Base-by-base conservation (phyloP, 805 yeast species). In the Ogataea siamensis region DNA sequence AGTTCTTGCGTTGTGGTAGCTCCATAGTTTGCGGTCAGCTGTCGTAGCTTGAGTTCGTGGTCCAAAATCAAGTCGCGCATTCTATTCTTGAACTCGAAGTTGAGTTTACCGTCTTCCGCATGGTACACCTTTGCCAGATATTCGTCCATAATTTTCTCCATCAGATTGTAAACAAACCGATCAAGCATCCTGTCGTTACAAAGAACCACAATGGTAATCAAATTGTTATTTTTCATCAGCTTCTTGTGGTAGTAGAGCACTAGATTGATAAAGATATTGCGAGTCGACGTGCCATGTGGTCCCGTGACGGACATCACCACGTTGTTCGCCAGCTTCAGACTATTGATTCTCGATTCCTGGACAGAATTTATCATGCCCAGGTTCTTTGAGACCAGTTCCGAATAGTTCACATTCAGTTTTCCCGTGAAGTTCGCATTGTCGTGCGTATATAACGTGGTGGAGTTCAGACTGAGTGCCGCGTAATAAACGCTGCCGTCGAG, bases 401-500 rank as follows among this genome's bases (percentile, higher is more conserved):
- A 64, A 40, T 80, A 70, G 47, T 75, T 76, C 33, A 76, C 58
- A 34, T 66, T 68, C 28, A 68, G 60, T 17, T 60, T 51, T 20
- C 67, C 64, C 1, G 66, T 61, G 25, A 78, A 55, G 16, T 61
- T 63, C 30, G 60, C 56, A 51, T 75, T 75, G 47, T 78, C 83
- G 45, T 75, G 68, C 9, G 83, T 72, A 54, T 73, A 79, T 10
- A 78, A 61, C 0, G 83, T 76, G 5, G 82, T 74, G 12, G 83
- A 77, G 51, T 79, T 78, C 22, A 59, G 42, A 26, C 59, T 59
- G 32, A 60, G 43, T 14, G 59, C 52, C n/a, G 57, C 54, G 37
- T 57, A 57, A 5, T 57, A 51, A 5, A 57, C 47, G 16, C 51
- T 36, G 19, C 45, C 34, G 22, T 43, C 37, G 9, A 46, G 28